Percentiles rank a stretch among this genome's conserved stretches.
These are phyloP conservation scores for Nepenthes gracilis DNA, from an alignment of 148 eudicot species.

Conservation along the genomic window DNA sequence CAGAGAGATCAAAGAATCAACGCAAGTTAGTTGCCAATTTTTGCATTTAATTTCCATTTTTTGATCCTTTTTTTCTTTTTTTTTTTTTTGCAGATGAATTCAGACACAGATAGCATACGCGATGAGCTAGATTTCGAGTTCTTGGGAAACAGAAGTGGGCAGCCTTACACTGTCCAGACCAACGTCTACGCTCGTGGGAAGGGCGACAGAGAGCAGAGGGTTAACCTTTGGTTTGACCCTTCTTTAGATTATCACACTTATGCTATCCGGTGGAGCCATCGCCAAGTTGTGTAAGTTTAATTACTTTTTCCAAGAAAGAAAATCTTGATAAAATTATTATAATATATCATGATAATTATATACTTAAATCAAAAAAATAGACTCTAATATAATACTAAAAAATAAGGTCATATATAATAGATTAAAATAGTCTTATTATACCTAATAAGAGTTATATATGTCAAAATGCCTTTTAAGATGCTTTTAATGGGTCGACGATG, in stretches of 20 bases:
- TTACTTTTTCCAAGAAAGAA: not conserved
- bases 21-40: not conserved
- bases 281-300: constrained; percentile 37
- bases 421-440: too few relatives aligned
- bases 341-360: too few relatives aligned
- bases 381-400: too few relatives aligned
- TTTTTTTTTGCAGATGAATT: constrained; percentile 45
- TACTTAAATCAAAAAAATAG: too few relatives aligned
- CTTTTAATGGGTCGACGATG: too few relatives aligned
- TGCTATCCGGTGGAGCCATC: constrained; percentile 49
- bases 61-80: not conserved
- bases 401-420: too few relatives aligned
- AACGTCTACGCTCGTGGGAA: constrained; percentile 53
- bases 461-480: too few relatives aligned
- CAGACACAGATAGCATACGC: constrained; percentile 43
- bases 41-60: not conserved
- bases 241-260: constrained; percentile 49
- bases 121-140: constrained; percentile 70
- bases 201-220: constrained; percentile 54
- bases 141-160: constrained; percentile 65
- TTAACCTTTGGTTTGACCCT: constrained; percentile 75
- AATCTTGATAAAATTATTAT: too few relatives aligned
- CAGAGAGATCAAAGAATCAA: too few relatives aligned
- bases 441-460: too few relatives aligned
- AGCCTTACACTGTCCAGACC: constrained; percentile 65